Base-by-base conservation (phyloP, 2,329 filamentous ascomycete genomes). In the Cadophora luteo-olivacea region DNA sequence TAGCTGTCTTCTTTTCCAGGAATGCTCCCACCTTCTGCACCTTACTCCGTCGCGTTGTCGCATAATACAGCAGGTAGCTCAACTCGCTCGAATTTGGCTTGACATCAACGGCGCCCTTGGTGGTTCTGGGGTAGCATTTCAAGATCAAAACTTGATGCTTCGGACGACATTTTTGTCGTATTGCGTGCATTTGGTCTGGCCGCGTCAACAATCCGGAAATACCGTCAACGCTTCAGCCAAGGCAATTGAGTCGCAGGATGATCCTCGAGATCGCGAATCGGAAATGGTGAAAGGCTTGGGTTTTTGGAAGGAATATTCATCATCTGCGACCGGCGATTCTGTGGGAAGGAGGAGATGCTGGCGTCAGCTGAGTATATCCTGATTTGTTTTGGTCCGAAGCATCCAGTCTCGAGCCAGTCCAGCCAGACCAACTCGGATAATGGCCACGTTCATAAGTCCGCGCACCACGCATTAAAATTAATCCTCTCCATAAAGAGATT, bases 61-160 rank as follows among this genome's bases (percentile, higher is more conserved):
- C 94, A 84, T 99, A 98, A 86, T 97, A 98, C 65, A 98, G 89
- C 72, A 99, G 88, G 79, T 98, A 98, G 81, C 93, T 97, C 72
- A 99, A 88, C 84, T 99, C 96, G 82, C 93, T 97, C 73, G 93
- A 93, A 81, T 98, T 98, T 55, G 96, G 94, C 82, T 95, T 97
- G 78, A 97, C 93, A 77, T 97, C 93, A 78, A 94, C 91, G 71
- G 92, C 91, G 63, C 93, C 93, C 82, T 97, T 98, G 73, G 92
- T 92, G 72, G 92, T 94, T 75, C 92, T 91, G 51, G 96, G 96
- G 80, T 97, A 99, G 84, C 95, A 98, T 83, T 97, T 97, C 73
- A 97, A 87, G 74, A 97, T 91, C 70, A 98, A 85, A 75, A 97
- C 92, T 86, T 98, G 95, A 83, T 99, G 96, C 84, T 97, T 98